A percentile compares a stretch with the other conserved stretches of the same genome.
Evolutionary conservation across 768 basidiomycete species (phyloP).

Genomic region (Agaricus sinodeliciosus): DNA sequence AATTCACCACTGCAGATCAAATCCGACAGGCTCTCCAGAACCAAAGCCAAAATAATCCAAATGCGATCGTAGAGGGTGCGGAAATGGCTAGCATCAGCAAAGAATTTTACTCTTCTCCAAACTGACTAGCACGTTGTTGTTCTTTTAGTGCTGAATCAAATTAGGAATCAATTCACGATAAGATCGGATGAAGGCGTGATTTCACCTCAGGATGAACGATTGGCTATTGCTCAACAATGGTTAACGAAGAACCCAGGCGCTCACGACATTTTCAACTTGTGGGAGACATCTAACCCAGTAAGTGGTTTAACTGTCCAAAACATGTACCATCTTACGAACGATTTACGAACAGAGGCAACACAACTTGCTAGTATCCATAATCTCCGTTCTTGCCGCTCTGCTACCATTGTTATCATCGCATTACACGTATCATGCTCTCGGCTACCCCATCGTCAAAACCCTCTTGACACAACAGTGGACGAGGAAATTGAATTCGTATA

Average conservation of each 20-base stretch:
- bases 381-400: slow-evolving; percentile 50
- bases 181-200: slow-evolving; percentile 41
- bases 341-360: not conserved
- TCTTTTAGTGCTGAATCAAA: slow-evolving; percentile 35
- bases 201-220: slow-evolving; percentile 49
- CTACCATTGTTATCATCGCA: slow-evolving; percentile 60
- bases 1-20: slow-evolving; percentile 23
- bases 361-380: not conserved
- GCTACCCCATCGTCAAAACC: slow-evolving; percentile 54
- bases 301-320: slow-evolving; percentile 15
- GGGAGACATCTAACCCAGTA: slow-evolving; percentile 51
- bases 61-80: slow-evolving; percentile 26
- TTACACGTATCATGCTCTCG: slow-evolving; percentile 58
- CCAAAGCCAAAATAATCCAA: slow-evolving; percentile 22
- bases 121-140: slow-evolving; percentile 1
- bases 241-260: slow-evolving; percentile 49
- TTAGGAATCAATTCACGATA: slow-evolving; percentile 60
- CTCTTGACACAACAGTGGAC: slow-evolving; percentile 51
- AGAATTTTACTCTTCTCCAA: not conserved
- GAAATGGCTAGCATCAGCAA: too few relatives aligned
- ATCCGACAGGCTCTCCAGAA: slow-evolving; percentile 23
- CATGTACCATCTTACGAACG: not conserved
- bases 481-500: slow-evolving; percentile 53
- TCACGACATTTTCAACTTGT: slow-evolving; percentile 55
- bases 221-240: slow-evolving; percentile 58